Evolutionary conservation across 768 basidiomycete species (phyloP), one percentile per base, ranked within the genome.

Genomic region (Kwoniella sp.): DNA sequence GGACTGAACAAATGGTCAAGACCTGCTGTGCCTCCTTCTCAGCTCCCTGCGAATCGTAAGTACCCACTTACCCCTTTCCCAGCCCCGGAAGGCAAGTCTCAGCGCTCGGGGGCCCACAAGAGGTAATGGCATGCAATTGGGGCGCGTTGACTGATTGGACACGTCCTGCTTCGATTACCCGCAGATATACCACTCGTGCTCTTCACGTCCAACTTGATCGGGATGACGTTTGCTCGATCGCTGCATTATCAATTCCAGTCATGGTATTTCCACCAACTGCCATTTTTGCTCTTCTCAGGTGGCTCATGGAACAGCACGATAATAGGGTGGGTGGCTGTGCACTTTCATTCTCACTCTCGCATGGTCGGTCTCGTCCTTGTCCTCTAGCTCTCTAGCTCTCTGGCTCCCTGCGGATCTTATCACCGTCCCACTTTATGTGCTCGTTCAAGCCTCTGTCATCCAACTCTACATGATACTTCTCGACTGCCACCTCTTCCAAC

Each of bases 231-330:
- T 78, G 92, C 96, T 23, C 87, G 96, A 22, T 97, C 95, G 11
- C 82, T 99, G 50, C 96, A 99, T 78, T 97, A 97, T 78, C 96
- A 99, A 72, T 99, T 99, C 81, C 96, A 96, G 79, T 88, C 91
- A 4, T 99, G 96, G 96, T 97, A 97, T 78, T 91, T 89, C 11
- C 89, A 91, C 62, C 92, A 94, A 73, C 79, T 95, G 34, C 92
- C 95, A 0, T 88, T 94, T 75, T 80, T 98, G 29, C 83, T 86
- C 2, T 93, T 88, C 85, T 87, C 54, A 11, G 73, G 76, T 11
- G 70, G 70, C 2, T 87, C 76, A 20, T 89, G 38, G 90, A 87
- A 91, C 90, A 74, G 66, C 86, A 62, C 47, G 15, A 81, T 37
- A 2, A 23, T 66, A 31, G 75, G 69, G 52, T 65, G 45, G 55